Evolutionary conservation across 768 basidiomycete genomes (phyloP).

Genomic region (Leccinum subgranulosum): DNA sequence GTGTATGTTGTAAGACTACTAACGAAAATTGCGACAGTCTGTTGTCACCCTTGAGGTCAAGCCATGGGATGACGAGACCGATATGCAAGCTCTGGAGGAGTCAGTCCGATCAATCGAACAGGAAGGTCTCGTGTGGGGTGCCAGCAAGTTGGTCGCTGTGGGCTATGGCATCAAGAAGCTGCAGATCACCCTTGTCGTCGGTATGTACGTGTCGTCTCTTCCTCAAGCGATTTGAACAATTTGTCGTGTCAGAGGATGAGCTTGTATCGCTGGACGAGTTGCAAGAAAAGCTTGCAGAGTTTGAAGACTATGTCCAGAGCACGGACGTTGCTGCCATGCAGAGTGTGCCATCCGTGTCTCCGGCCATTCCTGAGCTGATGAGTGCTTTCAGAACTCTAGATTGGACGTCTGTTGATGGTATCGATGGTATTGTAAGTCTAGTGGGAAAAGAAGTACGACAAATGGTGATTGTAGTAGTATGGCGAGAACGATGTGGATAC

Average conservation of each 20-base stretch:
- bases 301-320: constrained; percentile 89
- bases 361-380: neutral
- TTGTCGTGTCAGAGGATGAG: constrained; percentile 74
- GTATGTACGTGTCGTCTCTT: constrained; percentile 31
- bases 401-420: neutral
- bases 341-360: constrained; percentile 43
- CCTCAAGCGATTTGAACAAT: neutral
- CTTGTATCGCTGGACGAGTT: constrained; percentile 90
- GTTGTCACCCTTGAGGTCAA: constrained; percentile 98
- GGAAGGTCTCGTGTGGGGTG: constrained; percentile 95
- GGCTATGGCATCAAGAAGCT: constrained; percentile 96
- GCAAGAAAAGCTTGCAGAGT: constrained; percentile 84
- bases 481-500: constrained; percentile 5
- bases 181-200: constrained; percentile 62
- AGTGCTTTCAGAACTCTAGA: constrained; percentile 22
- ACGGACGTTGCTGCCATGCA: constrained; percentile 93
- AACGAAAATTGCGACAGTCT: constrained; percentile 57
- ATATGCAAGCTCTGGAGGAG: constrained; percentile 85
- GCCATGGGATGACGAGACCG: constrained; percentile 99
- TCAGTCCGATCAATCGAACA: constrained; percentile 81
- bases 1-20: constrained; percentile 7
- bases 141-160: constrained; percentile 86
- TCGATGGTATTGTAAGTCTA: constrained; percentile 7
- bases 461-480: constrained; percentile 9
- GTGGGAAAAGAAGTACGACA: constrained; percentile 2